Evolutionary conservation across 306 rosid species (phyloP).

Genomic region (Vigna trinervia): DNA sequence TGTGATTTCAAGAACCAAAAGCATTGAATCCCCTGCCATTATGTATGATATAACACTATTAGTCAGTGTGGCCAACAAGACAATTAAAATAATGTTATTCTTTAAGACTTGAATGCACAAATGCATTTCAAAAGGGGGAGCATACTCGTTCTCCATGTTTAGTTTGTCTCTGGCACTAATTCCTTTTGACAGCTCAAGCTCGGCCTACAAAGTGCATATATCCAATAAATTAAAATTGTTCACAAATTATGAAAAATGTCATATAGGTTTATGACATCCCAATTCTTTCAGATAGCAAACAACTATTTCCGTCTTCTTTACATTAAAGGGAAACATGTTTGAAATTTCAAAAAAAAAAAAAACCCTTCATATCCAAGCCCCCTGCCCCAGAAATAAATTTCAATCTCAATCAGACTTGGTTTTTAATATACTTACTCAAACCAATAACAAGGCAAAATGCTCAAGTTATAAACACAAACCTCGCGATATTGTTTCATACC

Average conservation of each 20-base stretch:
- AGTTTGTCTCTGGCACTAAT: slow-evolving; percentile 72
- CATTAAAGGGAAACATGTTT: slow-evolving; percentile 17
- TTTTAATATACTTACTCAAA: slow-evolving; percentile 19
- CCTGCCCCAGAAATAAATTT: slow-evolving; percentile 33
- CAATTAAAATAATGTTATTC: slow-evolving; percentile 36
- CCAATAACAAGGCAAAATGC: slow-evolving; percentile 36
- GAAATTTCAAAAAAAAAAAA: slow-evolving; percentile 30
- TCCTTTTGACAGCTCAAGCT: slow-evolving; percentile 73
- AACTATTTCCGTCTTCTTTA: slow-evolving; percentile 19
- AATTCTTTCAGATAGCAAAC: slow-evolving; percentile 36
- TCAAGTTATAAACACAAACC: slow-evolving; percentile 25
- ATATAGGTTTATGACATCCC: slow-evolving; percentile 16
- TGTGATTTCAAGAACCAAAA: slow-evolving; percentile 36
- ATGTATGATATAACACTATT: slow-evolving; percentile 28
- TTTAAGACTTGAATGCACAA: slow-evolving; percentile 23
- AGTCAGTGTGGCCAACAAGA: slow-evolving; percentile 30
- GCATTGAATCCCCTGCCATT: slow-evolving; percentile 26
- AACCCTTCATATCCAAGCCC: slow-evolving; percentile 28
- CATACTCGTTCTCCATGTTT: slow-evolving; percentile 85
- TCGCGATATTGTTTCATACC: slow-evolving; percentile 57
- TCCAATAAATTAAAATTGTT: slow-evolving; percentile 41
- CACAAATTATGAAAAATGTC: slow-evolving; percentile 32
- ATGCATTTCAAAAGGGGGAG: slow-evolving; percentile 31
- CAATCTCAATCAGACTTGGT: slow-evolving; percentile 34
- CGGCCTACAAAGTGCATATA: slow-evolving; percentile 70